Evolutionary conservation across 179 eudicot genomes (phyloP), one percentile per base, ranked within the genome.

Genomic region (Corrigiola litoralis): DNA sequence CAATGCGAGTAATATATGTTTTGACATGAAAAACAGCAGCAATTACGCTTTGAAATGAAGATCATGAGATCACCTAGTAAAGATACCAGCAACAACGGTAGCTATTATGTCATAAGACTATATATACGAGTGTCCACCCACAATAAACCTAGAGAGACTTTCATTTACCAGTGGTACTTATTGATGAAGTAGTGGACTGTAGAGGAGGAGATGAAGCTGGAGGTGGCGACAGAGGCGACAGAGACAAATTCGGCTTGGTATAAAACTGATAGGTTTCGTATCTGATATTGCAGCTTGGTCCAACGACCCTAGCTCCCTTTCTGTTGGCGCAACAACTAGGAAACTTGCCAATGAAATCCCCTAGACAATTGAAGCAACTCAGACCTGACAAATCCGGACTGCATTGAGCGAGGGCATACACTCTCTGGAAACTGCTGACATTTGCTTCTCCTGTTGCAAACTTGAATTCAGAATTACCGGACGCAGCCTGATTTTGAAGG

Each of bases 361-460:
- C 64, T 3, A 77, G 38, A 66, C 82, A 78, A 16, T 49, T 68
- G 6, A 18, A 55, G 54, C 86, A 82, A 21, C 36, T 62, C 2
- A 6, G 1, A 13, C 27, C 24, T 3, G 66, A 46, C 32, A 77
- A 65, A 69, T 81, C 76, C 0, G 82, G 85, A 5, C 68, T 75
- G 45, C 85, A 81, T 69, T 81, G 85, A 71, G 64, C 55, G n/a
- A 68, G 63, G 16, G 58, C 77, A 36, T 63, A 70, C 11, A 80
- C 21, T 6, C 24, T 65, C 14, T 7, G 11, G 3, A 45, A 27
- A 13, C n/a, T 44, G 0, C 48, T 9, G 1, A 44, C 67, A 10
- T 21, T 65, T 1, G 18, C 54, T 4, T 58, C 13, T 23, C 70
- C 77, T 9, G 60, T 40, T 7, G 78, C 82, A 51, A 68, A 81